phyloP scores from a whole-genome alignment of 2,329 filamentous ascomycete species.

The Phaeosphaeriaceae sp. region DNA sequence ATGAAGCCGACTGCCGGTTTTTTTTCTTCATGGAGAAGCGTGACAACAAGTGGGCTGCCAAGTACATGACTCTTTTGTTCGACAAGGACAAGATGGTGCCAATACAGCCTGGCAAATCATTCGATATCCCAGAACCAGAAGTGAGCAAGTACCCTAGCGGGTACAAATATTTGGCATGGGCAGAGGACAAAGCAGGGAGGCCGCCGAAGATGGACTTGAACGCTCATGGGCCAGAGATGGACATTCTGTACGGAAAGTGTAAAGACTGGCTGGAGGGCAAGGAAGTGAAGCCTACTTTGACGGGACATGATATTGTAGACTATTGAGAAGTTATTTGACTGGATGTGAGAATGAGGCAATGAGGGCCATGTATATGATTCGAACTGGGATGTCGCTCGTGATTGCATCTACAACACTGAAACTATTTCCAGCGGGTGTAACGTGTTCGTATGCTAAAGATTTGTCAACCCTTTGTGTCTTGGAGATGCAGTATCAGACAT shows the following conservation, averaged over 20 bases:
- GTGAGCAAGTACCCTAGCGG: not conserved
- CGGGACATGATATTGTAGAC: not conserved
- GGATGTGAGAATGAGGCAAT: too few relatives aligned
- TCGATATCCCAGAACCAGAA: not conserved
- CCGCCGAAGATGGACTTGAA: not conserved
- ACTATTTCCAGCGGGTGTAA: too few relatives aligned
- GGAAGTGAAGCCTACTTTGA: not conserved
- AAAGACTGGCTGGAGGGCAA: not conserved
- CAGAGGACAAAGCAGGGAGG: not conserved
- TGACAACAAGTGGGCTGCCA: not conserved
- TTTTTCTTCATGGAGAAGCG: not conserved
- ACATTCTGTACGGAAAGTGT: not conserved
- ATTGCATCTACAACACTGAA: too few relatives aligned
- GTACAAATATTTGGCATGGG: not conserved
- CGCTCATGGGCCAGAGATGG: not conserved
- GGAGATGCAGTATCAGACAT: too few relatives aligned
- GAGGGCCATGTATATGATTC: too few relatives aligned
- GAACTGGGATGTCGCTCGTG: too few relatives aligned
- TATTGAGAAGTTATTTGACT: not conserved
- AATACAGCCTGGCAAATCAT: not conserved
- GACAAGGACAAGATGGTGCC: not conserved
- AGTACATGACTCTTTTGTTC: not conserved
- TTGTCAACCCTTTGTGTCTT: too few relatives aligned
- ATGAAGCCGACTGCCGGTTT: not conserved
- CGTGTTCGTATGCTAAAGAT: too few relatives aligned